phyloP scores from a whole-genome alignment of 2,329 filamentous ascomycete genomes.

The Pyricularia grisea region DNA sequence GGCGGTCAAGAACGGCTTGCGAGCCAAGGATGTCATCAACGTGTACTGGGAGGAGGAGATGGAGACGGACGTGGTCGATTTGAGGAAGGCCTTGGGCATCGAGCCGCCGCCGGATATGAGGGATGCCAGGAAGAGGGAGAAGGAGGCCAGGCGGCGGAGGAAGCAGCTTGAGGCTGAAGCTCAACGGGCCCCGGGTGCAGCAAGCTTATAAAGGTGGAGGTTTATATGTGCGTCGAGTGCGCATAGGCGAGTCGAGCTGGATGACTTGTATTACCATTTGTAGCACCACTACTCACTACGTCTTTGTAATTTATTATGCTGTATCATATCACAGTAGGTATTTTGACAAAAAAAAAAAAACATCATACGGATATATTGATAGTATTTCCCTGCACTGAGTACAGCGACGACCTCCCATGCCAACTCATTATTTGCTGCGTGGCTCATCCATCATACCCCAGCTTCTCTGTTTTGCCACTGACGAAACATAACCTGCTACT shows the following conservation, averaged over 20 bases:
- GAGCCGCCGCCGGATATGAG: slow-evolving; percentile 84
- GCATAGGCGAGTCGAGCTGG: neutral
- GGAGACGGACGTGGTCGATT: slow-evolving; percentile 67
- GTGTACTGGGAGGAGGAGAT: slow-evolving; percentile 97
- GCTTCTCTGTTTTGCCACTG: neutral
- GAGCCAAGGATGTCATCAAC: slow-evolving; percentile 76
- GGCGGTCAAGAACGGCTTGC: slow-evolving; percentile 76
- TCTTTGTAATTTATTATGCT: neutral
- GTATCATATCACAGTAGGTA: neutral
- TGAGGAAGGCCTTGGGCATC: slow-evolving; percentile 69
- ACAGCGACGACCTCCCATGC: neutral
- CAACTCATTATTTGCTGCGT: neutral
- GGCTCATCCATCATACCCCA: neutral
- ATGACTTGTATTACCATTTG: neutral
- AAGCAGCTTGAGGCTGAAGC: slow-evolving; percentile 23
- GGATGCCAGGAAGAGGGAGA: slow-evolving; percentile 61
- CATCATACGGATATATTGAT: neutral
- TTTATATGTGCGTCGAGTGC: neutral
- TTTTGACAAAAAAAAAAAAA: neutral
- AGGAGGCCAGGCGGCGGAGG: slow-evolving; percentile 57
- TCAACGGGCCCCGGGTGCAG: neutral
- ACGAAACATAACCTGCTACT: too few species aligned
- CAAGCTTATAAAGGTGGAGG: neutral
- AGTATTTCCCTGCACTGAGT: neutral
- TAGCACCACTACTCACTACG: neutral